Percentiles rank a stretch among this genome's conserved stretches.
phyloP scores from a whole-genome alignment of 83 land plant genomes.

The Diphasiastrum complanatum region DNA sequence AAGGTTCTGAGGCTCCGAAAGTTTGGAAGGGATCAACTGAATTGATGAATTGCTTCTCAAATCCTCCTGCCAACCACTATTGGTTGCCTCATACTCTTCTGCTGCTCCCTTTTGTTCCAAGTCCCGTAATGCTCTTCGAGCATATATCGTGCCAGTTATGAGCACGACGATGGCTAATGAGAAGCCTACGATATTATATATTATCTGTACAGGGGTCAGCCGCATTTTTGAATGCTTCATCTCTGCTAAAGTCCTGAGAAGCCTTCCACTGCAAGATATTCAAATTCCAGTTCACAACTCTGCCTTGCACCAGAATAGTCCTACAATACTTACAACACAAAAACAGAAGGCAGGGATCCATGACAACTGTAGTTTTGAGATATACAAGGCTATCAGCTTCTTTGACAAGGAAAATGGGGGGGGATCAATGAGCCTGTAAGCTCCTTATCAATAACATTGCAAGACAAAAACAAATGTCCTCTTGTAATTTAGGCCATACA shows the following conservation, averaged over 20 bases:
- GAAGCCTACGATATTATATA: constrained; percentile 64
- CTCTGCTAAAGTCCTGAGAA: constrained; percentile 75
- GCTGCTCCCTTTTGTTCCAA: constrained; percentile 49
- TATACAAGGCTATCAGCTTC: too few relatives aligned
- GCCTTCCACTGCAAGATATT: constrained; percentile 67
- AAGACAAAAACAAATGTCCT: too few relatives aligned
- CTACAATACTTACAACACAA: background rate
- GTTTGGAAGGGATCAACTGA: too few relatives aligned
- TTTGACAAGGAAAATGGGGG: background rate
- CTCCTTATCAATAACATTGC: too few relatives aligned
- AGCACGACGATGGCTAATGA: constrained; percentile 46
- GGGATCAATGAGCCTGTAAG: background rate
- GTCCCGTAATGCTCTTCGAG: constrained; percentile 55
- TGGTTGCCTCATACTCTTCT: too few relatives aligned
- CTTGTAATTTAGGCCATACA: too few relatives aligned
- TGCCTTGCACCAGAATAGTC: background rate
- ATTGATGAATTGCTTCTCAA: too few relatives aligned
- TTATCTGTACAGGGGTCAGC: constrained; percentile 66
- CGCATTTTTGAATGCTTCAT: constrained; percentile 49
- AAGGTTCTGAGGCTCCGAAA: too few relatives aligned
- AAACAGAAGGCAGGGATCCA: background rate
- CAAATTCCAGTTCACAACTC: background rate
- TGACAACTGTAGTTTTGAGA: background rate
- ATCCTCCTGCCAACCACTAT: too few relatives aligned
- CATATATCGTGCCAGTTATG: constrained; percentile 66